phyloP scores from a whole-genome alignment of 306 rosid species.

The Cucurbita ficifolia region DNA sequence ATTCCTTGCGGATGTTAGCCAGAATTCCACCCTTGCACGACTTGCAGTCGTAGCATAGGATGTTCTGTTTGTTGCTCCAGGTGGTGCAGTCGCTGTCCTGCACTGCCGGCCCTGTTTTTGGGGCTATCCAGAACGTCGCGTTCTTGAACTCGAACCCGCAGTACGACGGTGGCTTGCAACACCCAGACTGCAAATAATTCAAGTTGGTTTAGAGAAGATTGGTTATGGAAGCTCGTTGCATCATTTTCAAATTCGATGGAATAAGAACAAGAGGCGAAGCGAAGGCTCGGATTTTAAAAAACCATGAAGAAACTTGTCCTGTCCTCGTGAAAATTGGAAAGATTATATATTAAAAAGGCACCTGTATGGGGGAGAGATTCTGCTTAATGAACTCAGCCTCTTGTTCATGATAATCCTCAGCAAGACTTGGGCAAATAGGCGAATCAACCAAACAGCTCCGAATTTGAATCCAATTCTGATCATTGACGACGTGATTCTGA shows the following conservation, averaged over 20 bases:
- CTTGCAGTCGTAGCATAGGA: constrained; percentile 63
- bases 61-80: constrained; percentile 43
- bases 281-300: background rate
- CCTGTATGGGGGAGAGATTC: constrained; percentile 54
- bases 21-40: constrained; percentile 78
- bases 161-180: constrained; percentile 70
- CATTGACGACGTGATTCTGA: constrained; percentile 44
- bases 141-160: constrained; percentile 61
- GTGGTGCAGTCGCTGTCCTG: constrained; percentile 37
- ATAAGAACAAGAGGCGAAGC: background rate
- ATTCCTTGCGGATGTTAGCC: constrained; percentile 44
- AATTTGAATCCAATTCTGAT: constrained; percentile 41
- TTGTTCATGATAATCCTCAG: constrained; percentile 14
- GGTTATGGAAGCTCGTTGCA: background rate
- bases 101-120: constrained; percentile 27
- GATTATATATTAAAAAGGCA: background rate
- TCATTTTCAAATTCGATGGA: background rate
- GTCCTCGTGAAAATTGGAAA: too few relatives aligned
- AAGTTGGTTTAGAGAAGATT: background rate
- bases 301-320: too few relatives aligned
- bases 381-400: constrained; percentile 24
- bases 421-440: constrained; percentile 34
- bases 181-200: constrained; percentile 37
- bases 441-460: constrained; percentile 51
- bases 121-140: constrained; percentile 49